These are phyloP conservation scores for Fusarium solani-melongenae DNA, from an alignment of 2,329 filamentous ascomycete species.

Conservation along the genomic window DNA sequence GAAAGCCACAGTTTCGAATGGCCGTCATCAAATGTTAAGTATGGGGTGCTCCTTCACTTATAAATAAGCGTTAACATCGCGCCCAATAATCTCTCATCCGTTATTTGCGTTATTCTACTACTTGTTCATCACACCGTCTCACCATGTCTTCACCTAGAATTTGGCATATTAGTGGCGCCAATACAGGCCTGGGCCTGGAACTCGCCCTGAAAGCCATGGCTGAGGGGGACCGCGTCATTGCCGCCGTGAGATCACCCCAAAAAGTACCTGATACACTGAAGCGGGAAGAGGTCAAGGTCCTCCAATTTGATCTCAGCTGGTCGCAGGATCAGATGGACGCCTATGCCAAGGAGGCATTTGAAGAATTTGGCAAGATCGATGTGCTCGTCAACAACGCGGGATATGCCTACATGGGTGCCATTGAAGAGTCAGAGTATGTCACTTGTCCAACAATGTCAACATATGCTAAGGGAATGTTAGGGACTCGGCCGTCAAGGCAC, in stretches of 20 bases:
- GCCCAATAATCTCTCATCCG: background rate
- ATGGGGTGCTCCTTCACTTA: background rate
- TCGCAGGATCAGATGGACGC: background rate
- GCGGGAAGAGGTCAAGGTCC: background rate
- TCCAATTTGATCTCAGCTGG: background rate
- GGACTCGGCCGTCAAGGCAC: background rate
- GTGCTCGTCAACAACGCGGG: background rate
- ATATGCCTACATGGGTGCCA: background rate
- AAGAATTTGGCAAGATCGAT: background rate
- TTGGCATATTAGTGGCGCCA: background rate
- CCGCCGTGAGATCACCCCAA: background rate
- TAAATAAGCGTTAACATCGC: background rate
- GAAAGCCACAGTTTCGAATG: background rate
- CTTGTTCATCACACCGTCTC: background rate
- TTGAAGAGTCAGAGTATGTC: background rate
- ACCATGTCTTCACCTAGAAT: background rate
- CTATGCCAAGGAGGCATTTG: background rate
- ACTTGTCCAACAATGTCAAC: no score
- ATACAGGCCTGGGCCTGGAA: background rate
- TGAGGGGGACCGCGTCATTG: background rate
- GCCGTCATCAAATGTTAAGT: background rate
- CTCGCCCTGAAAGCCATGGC: background rate
- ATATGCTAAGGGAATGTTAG: background rate
- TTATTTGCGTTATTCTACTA: background rate
- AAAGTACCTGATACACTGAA: background rate